A percentile compares a stretch with the other conserved stretches of the same genome.
Evolutionary conservation across 1,284 basidiomycete genomes (phyloP).

Genomic region (Moesziomyces antarcticus): DNA sequence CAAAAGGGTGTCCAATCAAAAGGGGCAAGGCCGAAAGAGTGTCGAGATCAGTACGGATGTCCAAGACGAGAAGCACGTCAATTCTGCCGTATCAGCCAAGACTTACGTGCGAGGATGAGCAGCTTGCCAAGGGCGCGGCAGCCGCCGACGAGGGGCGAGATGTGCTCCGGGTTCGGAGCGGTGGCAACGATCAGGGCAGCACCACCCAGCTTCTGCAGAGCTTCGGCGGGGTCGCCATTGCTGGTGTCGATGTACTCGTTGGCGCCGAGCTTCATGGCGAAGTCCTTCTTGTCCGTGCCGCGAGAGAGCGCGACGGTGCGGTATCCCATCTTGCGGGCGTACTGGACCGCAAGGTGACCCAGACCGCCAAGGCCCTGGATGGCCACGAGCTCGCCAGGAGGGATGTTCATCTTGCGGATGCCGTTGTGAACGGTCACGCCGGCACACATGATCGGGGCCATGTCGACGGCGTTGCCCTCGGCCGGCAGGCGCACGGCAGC

Average conservation of each 20-base stretch:
- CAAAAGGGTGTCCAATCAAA: background rate
- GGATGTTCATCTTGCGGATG: slow-evolving; percentile 66
- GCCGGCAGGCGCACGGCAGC: slow-evolving; percentile 67
- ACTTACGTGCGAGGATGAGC: slow-evolving; percentile 54
- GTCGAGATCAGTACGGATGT: too few species aligned
- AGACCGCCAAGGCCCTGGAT: slow-evolving; percentile 70
- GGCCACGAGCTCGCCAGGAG: slow-evolving; percentile 67
- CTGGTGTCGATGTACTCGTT: slow-evolving; percentile 66
- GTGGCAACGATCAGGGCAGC: slow-evolving; percentile 68
- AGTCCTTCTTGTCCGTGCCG: slow-evolving; percentile 63
- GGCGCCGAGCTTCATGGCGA: slow-evolving; percentile 69
- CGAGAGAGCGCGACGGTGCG: slow-evolving; percentile 68
- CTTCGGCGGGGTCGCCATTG: slow-evolving; percentile 61
- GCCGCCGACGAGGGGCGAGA: slow-evolving; percentile 64
- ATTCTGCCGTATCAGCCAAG: too few species aligned
- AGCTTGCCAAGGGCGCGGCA: slow-evolving; percentile 68
- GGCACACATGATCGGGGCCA: slow-evolving; percentile 70
- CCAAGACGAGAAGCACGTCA: too few species aligned
- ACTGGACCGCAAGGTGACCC: slow-evolving; percentile 68
- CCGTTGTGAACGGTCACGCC: slow-evolving; percentile 69
- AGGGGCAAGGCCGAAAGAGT: background rate
- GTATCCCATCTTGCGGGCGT: slow-evolving; percentile 67
- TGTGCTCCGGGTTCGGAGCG: slow-evolving; percentile 66
- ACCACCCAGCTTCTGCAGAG: slow-evolving; percentile 69
- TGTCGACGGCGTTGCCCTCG: slow-evolving; percentile 67